Evolutionary conservation across 163 green algal genomes (phyloP).

Genomic region (Scenedesmus sp.): DNA sequence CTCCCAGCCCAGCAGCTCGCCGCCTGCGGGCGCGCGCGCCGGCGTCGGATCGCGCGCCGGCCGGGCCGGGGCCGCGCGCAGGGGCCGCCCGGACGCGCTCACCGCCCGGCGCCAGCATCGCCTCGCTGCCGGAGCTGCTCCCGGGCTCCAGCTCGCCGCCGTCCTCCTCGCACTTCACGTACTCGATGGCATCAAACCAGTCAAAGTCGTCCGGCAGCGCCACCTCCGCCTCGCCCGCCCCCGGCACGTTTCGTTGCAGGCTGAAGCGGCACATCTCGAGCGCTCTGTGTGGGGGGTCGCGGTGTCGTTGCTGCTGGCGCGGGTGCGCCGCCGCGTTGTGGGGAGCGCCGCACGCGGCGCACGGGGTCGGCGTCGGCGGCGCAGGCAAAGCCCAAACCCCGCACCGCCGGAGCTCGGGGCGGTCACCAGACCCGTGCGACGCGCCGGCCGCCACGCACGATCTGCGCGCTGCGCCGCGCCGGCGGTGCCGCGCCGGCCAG

Average conservation of each 20-base stretch:
- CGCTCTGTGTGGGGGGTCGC: neutral
- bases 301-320: too few relatives aligned
- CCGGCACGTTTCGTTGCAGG: neutral
- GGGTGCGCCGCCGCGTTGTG: too few relatives aligned
- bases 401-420: too few relatives aligned
- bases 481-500: too few relatives aligned
- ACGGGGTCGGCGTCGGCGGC: too few relatives aligned
- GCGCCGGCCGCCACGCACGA: too few relatives aligned
- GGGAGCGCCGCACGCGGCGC: too few relatives aligned
- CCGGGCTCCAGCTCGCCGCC: neutral
- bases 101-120: neutral
- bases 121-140: constrained; percentile 15
- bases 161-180: constrained; percentile 9
- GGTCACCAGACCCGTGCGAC: too few relatives aligned
- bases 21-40: neutral
- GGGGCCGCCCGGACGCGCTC: too few relatives aligned
- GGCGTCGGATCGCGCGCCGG: neutral
- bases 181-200: constrained; percentile 41
- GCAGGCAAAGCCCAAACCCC: too few relatives aligned
- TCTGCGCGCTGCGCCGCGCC: too few relatives aligned
- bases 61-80: too few relatives aligned
- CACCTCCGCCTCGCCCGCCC: neutral
- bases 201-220: neutral
- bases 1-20: neutral
- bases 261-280: neutral